Base-by-base conservation (phyloP, 306 rosid species). In the Neltuma alba region DNA sequence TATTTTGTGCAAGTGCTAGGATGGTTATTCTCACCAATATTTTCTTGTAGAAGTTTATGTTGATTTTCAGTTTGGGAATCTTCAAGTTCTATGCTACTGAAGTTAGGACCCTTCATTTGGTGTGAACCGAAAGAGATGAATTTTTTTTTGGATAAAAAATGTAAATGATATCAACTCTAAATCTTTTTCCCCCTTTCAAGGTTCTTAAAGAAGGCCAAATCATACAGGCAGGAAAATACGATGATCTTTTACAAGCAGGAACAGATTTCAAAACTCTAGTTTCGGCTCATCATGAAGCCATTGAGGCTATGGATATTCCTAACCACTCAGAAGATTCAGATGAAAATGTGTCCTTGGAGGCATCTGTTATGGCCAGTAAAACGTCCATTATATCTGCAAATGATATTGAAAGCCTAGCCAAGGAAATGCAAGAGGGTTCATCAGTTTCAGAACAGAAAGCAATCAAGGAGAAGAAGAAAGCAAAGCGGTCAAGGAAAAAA, bases 281-380 rank as follows among this genome's bases (percentile, higher is more conserved):
- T 76, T 87, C 92, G 69, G 99, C 99, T 84, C 98, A 96, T 86
- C 96, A 93, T 78, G 98, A 96, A 74, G 99, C 99, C 80, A 96
- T 96, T 77, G 99, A 96, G 82, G 98, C 99, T 60, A 89, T 96
- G 98, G 99, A 96, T 87, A 90, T 96, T 70, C 99, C 93, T 76
- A 66, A 73, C 87, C 94, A 93, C 80, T 91, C 99, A 11, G 97
- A 87, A 79, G 99, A 96, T 78, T 96, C 94, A 37, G 99, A 93
- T 65, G 98, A 88, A 85, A 86, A 82, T 79, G 75, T 87, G 79
- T 72, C 92, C 75, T 76, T 80, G 41, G 90, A 88, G 71, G 91
- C 81, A 76, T 78, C 88, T 62, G 76, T 80, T 75, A 81, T 81
- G 78, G 69, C 80, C 74, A 81, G 83, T 72, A 91, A 89, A 85